Conservation (phyloP, 129 eudicot species). For the Artemisia argyi region DNA sequence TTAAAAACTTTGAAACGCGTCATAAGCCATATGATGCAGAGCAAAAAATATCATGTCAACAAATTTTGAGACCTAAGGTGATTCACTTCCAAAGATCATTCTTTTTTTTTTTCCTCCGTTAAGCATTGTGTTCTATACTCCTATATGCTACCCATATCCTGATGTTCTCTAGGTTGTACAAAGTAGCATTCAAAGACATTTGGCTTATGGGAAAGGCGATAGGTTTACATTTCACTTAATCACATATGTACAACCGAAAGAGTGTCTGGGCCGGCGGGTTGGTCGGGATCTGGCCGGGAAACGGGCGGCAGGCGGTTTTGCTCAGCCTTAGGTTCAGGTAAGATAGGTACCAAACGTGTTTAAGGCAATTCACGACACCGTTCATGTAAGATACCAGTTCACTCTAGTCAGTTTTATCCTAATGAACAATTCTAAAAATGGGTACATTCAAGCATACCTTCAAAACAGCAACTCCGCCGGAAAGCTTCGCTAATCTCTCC, state of each 20-base stretch:
- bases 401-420: too few relatives aligned
- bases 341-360: too few relatives aligned
- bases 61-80: conserved; percentile 6
- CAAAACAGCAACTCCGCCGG: conserved; percentile 80
- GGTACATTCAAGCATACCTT: conserved; percentile 34
- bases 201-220: not conserved
- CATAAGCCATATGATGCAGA: too few relatives aligned
- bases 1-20: too few relatives aligned
- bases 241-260: too few relatives aligned
- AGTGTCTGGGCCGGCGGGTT: too few relatives aligned
- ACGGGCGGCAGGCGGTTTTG: too few relatives aligned
- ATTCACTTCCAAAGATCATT: not conserved
- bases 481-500: conserved; percentile 74
- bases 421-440: not conserved
- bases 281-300: too few relatives aligned
- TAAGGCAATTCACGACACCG: not conserved
- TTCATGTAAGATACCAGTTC: not conserved
- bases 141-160: not conserved
- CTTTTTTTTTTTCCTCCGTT: not conserved
- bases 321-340: too few relatives aligned
- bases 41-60: too few relatives aligned
- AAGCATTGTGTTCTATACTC: not conserved
- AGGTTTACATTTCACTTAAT: too few relatives aligned
- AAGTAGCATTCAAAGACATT: not conserved
- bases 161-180: not conserved